Evolutionary conservation across 176 grass and related monocot genomes (phyloP).

Genomic region (Oryza glumipatula): DNA sequence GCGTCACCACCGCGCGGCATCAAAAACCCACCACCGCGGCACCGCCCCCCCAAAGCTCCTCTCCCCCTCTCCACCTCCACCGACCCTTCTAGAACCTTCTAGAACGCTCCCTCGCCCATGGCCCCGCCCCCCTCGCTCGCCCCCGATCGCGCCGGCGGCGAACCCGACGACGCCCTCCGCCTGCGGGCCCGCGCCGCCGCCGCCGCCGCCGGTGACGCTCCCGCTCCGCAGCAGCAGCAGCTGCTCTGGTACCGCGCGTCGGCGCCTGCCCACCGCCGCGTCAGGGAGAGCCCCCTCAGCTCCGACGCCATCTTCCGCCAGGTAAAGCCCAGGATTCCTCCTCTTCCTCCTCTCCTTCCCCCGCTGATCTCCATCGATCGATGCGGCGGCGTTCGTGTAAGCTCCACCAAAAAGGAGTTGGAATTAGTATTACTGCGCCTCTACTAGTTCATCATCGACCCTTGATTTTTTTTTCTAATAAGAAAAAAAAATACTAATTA

Average conservation of each 20-base stretch:
- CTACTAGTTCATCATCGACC: neutral
- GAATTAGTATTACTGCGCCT: neutral
- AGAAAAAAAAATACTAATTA: neutral
- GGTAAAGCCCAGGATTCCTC: slow-evolving; percentile 32
- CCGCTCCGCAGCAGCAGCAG: slow-evolving; percentile 5
- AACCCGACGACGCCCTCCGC: slow-evolving; percentile 26
- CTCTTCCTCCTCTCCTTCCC: neutral
- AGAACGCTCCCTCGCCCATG: slow-evolving; percentile 31
- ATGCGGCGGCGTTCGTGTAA: neutral
- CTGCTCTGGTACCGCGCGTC: slow-evolving; percentile 65
- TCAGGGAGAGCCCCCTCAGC: slow-evolving; percentile 94
- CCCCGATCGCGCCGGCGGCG: slow-evolving; percentile 25
- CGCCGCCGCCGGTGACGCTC: neutral
- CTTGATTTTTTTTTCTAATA: neutral
- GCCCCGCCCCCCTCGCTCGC: slow-evolving; percentile 30
- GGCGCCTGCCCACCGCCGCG: slow-evolving; percentile 66
- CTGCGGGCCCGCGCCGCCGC: slow-evolving; percentile 34
- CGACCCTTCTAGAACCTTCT: neutral
- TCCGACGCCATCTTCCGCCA: slow-evolving; percentile 91
- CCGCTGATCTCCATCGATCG: neutral
- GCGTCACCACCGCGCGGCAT: slow-evolving; percentile 28
- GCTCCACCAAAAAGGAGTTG: neutral
- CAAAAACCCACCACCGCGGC: slow-evolving; percentile 32
- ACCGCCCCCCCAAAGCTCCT: neutral
- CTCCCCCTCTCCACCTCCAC: too few relatives aligned